Evolutionary conservation across 495 filamentous ascomycete species (phyloP), one percentile per base, ranked within the genome.

Genomic region (Penicillium canariense): DNA sequence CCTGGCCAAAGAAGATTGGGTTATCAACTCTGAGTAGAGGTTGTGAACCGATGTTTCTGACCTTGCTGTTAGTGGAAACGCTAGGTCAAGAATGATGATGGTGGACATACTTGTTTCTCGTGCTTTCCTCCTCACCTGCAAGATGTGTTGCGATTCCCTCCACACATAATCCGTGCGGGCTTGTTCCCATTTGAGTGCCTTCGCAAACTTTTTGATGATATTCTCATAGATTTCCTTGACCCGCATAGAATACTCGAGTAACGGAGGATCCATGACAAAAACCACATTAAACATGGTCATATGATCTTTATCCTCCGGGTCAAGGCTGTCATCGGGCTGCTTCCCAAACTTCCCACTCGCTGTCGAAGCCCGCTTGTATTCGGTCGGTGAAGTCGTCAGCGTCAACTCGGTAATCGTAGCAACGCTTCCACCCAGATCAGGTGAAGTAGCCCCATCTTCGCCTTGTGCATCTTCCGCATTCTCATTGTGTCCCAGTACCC

Each of bases 261-360:
- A 79, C 32, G 88, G 87, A 3, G 89, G 87, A 62, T 89, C 86
- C 44, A 96, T 72, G 30, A 96, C 88, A 71, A 97, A 97, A 12
- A 96, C 90, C 30, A 97, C 83, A 72, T 97, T 91, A 68, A 98
- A 98, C 91, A 97, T 96, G 20, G 84, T 91, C 88, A 98, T 92
- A 38, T 77, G 71, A 47, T 77, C 77, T 50, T 70, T 76, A 46
- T 86, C 82, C 55, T 84, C 82, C 8, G 78, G 66, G 48, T 83
- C 81, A 5, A 77, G 65, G 34, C 59, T 56, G 2, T 66, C 60
- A 54, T 75, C 78, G 35, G 55, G 49, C 17, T 61, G 52, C 18
- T 63, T 68, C 23, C 62, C 63, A 26, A 72, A 65, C 23, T 71
- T 70, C 12, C 61, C 72, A 51, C 78, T 77, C 25, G 68, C 66